Evolutionary conservation across 768 basidiomycete species (phyloP), one percentile per base, ranked within the genome.

Genomic region (Macrocybe gigantea): DNA sequence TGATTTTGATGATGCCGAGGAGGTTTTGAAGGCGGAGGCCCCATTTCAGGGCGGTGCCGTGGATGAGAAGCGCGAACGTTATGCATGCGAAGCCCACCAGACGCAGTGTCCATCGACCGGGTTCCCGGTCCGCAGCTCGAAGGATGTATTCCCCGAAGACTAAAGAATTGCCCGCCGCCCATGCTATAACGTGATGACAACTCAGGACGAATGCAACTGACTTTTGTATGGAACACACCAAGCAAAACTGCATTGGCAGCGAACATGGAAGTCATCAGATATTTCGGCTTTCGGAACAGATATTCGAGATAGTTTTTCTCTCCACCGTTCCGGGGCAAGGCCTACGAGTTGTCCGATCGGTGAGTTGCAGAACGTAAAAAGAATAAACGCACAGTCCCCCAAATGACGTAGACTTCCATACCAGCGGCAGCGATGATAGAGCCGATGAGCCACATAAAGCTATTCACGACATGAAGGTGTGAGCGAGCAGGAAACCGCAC

Each of bases 11-110:
- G 10, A 70, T 58, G n/a, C 82, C 81, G 3, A 85, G 71, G 1
- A 61, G 46, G 52, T 85, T 82, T 54, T 82, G 81, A 10, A 84
- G 56, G n/a, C 72, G 73, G 1, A 84, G 53, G 8, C 82, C 82
- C 56, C 67, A 68, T 3, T 65, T 65, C 5, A 72, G 57, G 48
- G 70, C 70, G 9, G 62, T 67, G 6, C 78, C 75, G 45, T 69
- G 66, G 14, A 69, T 53, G 14, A 70, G 54, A 43, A 65, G 50
- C 22, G 59, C 56, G 48, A 64, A 67, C 6, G 66, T 66, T 34
- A 69, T 56, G 45, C 60, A 67, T 5, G 53, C 50, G 32, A 65
- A 58, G 1, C 60, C 64, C 10, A 61, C 55, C 11, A 68, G 36
- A 9, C 64, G 58, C 14, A 67, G 49, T 38, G 56, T 35, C 46